phyloP scores from a whole-genome alignment of 257 asterid genomes.

The Fraxinus cuspidata region DNA sequence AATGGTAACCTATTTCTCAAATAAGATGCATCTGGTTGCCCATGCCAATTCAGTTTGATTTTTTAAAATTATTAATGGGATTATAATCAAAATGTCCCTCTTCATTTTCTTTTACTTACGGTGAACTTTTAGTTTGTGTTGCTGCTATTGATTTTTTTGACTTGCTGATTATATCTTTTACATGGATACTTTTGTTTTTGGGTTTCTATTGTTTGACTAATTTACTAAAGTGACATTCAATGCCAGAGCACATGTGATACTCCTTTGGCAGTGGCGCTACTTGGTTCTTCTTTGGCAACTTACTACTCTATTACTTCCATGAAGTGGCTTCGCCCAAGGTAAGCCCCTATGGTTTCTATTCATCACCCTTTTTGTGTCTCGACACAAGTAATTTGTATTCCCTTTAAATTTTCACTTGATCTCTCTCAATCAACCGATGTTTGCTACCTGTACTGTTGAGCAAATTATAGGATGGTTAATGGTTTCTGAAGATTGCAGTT shows the following conservation, averaged over 20 bases:
- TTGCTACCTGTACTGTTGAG: conserved; percentile 4
- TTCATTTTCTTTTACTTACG: conserved; percentile 1
- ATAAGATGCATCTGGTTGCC: background rate
- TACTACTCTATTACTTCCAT: conserved; percentile 42
- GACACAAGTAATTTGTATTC: conserved; percentile 15
- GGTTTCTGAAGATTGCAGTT: background rate
- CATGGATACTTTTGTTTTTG: background rate
- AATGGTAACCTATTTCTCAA: conserved; percentile 2
- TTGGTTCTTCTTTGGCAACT: conserved; percentile 42
- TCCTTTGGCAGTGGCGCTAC: conserved; percentile 57
- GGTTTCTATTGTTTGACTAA: conserved; percentile 14
- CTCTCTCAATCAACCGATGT: background rate
- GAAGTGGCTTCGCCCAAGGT: conserved; percentile 40
- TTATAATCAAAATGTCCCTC: background rate
- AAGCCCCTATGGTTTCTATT: conserved; percentile 30
- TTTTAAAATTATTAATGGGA: background rate
- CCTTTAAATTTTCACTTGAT: background rate
- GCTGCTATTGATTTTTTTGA: background rate
- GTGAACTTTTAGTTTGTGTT: conserved; percentile 8
- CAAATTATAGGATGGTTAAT: background rate
- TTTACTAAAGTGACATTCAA: conserved; percentile 26
- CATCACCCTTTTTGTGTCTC: conserved; percentile 5
- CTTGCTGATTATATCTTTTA: background rate
- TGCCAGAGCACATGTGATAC: conserved; percentile 79
- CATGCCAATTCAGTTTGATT: conserved; percentile 11